Conservation (phyloP, 805 yeast genomes). For the Candida germanica region DNA sequence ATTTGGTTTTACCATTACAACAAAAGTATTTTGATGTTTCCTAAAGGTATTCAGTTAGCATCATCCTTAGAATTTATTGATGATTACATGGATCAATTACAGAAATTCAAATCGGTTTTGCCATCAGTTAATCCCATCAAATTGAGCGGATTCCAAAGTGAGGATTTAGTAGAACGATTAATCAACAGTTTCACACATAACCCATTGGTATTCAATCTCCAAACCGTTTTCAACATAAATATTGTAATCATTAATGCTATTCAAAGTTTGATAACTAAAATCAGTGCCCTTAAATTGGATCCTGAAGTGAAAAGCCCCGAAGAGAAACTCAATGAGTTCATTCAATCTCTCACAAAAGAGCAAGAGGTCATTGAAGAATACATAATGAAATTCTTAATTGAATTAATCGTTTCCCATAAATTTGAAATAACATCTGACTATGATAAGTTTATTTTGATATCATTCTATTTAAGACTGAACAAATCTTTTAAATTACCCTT, state of each 20-base stretch:
- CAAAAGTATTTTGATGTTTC: constrained; percentile 21
- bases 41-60: constrained; percentile 7
- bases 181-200: constrained; percentile 18
- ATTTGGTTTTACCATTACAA: constrained; percentile 20
- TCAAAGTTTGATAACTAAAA: constrained; percentile 4
- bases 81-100: constrained; percentile 15
- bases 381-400: constrained; percentile 15
- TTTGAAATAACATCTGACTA: constrained; percentile 12
- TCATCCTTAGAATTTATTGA: constrained; percentile 6
- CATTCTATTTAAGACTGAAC: constrained; percentile 8
- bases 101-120: constrained; percentile 3
- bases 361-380: constrained; percentile 18
- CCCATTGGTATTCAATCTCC: constrained; percentile 17
- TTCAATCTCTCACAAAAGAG: constrained; percentile 12
- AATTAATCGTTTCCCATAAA: constrained; percentile 12
- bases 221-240: constrained; percentile 22
- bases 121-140: not conserved
- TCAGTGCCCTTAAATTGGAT: not conserved
- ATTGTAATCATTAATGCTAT: constrained; percentile 15
- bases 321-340: not conserved
- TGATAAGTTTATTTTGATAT: constrained; percentile 14
- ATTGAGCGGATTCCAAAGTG: not conserved
- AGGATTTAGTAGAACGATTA: constrained; percentile 7
- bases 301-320: not conserved
- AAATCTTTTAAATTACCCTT: constrained; percentile 10